A percentile compares a stretch with the other conserved stretches of the same genome.
These are phyloP conservation scores for Cicer judaicum DNA, from an alignment of 306 rosid genomes.

Conservation along the genomic window DNA sequence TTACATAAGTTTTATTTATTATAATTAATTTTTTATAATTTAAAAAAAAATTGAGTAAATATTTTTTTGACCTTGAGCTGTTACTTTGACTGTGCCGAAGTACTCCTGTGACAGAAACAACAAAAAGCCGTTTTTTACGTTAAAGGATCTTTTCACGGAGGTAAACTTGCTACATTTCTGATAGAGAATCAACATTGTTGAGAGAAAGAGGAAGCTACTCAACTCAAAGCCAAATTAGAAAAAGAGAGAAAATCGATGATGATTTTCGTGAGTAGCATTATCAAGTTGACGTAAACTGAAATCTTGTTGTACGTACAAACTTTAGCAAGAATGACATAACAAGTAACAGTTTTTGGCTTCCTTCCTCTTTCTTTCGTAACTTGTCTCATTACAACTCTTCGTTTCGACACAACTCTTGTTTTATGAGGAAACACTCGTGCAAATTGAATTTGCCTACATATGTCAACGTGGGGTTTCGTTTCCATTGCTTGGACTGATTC, in stretches of 20 bases:
- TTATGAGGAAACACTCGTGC: constrained; percentile 23
- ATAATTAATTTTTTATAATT: no score
- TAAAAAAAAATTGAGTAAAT: no score
- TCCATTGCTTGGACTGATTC: constrained; percentile 31
- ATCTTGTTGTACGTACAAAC: constrained; percentile 43
- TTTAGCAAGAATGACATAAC: constrained; percentile 46
- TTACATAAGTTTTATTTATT: no score
- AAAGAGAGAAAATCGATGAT: not conserved
- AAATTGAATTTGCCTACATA: constrained; percentile 22
- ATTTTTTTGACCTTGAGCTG: no score
- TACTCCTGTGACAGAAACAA: constrained; percentile 17
- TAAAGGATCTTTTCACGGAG: constrained; percentile 11
- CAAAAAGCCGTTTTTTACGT: not conserved
- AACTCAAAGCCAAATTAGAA: not conserved
- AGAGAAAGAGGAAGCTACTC: not conserved
- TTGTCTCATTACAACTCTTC: constrained; percentile 44
- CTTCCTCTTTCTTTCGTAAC: constrained; percentile 50
- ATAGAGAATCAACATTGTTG: not conserved
- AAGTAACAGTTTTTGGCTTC: constrained; percentile 47
- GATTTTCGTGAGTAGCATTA: constrained; percentile 25
- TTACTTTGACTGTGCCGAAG: not conserved
- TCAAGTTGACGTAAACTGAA: constrained; percentile 38
- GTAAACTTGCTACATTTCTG: not conserved
- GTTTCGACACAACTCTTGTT: constrained; percentile 18
- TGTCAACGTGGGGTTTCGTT: constrained; percentile 2